Evolutionary conservation across 2,329 filamentous ascomycete species (phyloP), one percentile per base, ranked within the genome.

Genomic region (Xylariaceae sp.): DNA sequence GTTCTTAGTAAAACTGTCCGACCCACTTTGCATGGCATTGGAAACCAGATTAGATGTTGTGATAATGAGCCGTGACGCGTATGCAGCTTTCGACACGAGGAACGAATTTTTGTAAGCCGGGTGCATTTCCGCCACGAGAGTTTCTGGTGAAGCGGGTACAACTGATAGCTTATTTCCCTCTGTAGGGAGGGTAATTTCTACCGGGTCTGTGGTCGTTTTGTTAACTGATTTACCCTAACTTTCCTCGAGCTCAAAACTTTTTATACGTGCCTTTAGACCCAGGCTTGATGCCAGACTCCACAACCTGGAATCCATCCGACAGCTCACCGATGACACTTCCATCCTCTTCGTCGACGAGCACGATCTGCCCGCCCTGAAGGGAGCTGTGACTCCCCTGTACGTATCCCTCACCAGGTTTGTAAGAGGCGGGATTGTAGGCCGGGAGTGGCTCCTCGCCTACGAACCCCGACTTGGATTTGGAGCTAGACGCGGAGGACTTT

Each of bases 301-400:
- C 78, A 16, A 96, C 80, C 60, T 91, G 78, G 65, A 89, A 92
- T 16, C 86, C 87, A 54, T 92, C 87, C 54, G 87, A 84, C 57
- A 99, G 76, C 74, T 99, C 92, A 43, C 94, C 94, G 26, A 99
- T 88, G 8, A 99, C 88, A 63, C 89, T 95, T 49, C 94, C 94
- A 72, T 99, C 88, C 68, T 97, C 92, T 71, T 99, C 94, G 67
- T 99, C 91, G 15, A 99, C 78, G 9, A 99, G 79, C 5, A 99
- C 92, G 63, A 96, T 92, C 70, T 94, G 85, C 15, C 92, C 89
- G 34, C 81, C 70, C 51, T 84, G 79, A 51, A 65, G 69, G 3
- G 76, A 75, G 64, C 81, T 84, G 49, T 80, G 76, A 63, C 80
- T 83, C 15, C 83, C 83, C 51, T 80, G 74, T 12, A 82, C 84